Percentiles rank a stretch among this genome's conserved stretches.
These are phyloP conservation scores for Ballota nigra DNA, from an alignment of 257 asterid genomes.

Conservation along the genomic window DNA sequence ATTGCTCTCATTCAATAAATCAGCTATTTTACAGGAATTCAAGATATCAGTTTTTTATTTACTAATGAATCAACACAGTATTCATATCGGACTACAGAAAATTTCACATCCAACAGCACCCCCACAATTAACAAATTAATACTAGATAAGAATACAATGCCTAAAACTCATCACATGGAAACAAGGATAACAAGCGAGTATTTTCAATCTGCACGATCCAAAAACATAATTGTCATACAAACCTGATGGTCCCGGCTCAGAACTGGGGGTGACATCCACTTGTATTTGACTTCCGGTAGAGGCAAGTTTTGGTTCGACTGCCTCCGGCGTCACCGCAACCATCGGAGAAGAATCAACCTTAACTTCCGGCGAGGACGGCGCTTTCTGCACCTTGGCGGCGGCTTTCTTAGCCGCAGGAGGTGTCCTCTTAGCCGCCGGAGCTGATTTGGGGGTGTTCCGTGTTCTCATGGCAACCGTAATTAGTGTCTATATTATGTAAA, in stretches of 20 bases:
- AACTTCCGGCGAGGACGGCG: constrained; percentile 26
- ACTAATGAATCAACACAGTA: neutral
- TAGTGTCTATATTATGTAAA: neutral
- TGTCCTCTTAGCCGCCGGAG: constrained; percentile 28
- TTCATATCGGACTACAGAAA: neutral
- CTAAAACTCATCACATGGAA: neutral
- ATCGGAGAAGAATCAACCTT: constrained; percentile 24
- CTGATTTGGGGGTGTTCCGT: constrained; percentile 30
- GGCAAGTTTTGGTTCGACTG: constrained; percentile 29
- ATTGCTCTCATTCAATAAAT: neutral
- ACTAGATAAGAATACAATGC: neutral
- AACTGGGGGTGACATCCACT: constrained; percentile 11
- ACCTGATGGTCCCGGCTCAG: constrained; percentile 34
- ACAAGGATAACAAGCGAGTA: neutral
- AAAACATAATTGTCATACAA: neutral
- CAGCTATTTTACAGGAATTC: no score
- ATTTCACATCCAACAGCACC: neutral
- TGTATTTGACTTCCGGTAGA: constrained; percentile 34
- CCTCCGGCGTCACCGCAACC: constrained; percentile 5
- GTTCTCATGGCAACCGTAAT: constrained; percentile 41
- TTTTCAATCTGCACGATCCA: neutral
- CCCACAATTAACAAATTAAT: neutral
- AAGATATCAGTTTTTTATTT: neutral
- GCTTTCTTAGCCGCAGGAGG: constrained; percentile 32
- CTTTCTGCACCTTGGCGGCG: constrained; percentile 25